Percentiles rank a stretch among this genome's conserved stretches.
phyloP scores from a whole-genome alignment of 768 basidiomycete genomes.

The Amanita pallidorosea region DNA sequence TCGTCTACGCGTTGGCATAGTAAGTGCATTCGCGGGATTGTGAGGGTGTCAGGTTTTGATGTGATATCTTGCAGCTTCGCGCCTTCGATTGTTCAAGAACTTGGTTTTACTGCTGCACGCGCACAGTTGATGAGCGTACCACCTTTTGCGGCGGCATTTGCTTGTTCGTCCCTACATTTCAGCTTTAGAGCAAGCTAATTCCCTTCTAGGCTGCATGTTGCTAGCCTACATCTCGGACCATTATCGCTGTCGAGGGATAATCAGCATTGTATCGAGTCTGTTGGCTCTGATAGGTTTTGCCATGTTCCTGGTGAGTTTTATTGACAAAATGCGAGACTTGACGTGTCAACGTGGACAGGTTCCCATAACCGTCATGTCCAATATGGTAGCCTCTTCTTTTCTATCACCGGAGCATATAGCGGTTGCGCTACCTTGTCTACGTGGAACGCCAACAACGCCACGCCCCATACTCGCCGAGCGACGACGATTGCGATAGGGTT shows the following conservation, averaged over 20 bases:
- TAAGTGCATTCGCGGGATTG: constrained; percentile 15
- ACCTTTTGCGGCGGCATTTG: constrained; percentile 43
- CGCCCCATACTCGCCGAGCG: constrained; percentile 43
- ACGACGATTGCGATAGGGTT: constrained; percentile 48
- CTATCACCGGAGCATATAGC: constrained; percentile 41
- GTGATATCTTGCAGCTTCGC: constrained; percentile 36
- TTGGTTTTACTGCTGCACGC: constrained; percentile 42
- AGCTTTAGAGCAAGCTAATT: neutral
- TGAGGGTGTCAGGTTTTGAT: constrained; percentile 2
- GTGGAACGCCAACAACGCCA: constrained; percentile 12
- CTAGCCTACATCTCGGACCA: constrained; percentile 40
- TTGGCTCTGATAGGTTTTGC: constrained; percentile 38
- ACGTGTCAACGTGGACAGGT: constrained; percentile 12
- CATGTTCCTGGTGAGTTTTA: constrained; percentile 34
- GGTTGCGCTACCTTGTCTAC: constrained; percentile 39
- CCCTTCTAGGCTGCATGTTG: constrained; percentile 20
- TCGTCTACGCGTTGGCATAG: constrained; percentile 40
- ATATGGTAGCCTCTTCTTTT: constrained; percentile 48
- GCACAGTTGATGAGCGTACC: constrained; percentile 58
- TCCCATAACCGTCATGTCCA: constrained; percentile 27
- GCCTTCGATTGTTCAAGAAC: constrained; percentile 57
- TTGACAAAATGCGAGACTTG: neutral
- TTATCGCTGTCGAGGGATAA: constrained; percentile 39
- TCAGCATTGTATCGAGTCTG: constrained; percentile 31
- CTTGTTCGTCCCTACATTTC: constrained; percentile 22